Evolutionary conservation across 331 rosid genomes (phyloP), one percentile per base, ranked within the genome.

Genomic region (Phaseolus coccineus): DNA sequence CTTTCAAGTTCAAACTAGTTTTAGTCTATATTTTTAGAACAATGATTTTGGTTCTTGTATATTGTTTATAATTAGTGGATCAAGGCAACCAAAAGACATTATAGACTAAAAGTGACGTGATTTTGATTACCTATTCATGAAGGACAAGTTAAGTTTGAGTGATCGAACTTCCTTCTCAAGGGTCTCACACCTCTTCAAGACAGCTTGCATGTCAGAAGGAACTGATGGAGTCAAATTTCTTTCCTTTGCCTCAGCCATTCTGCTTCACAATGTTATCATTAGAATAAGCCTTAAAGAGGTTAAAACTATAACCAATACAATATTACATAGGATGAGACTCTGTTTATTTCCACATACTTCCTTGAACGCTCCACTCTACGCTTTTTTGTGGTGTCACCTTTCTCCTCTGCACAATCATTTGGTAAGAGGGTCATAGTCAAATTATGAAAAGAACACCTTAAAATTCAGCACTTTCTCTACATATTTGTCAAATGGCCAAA

Each of bases 181-280:
- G 79, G 44, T 91, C 44, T 94, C 98, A 42, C 98, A 94, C 33
- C 98, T 83, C 85, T 94, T 94, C 82, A 94, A 73, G 67, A 91
- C 83, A 53, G 96, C 90, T 81, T 94, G 97, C 87, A 92, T 85
- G 25, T 94, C 98, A 22, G 97, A 87, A 10, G 98, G 98, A 79
- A 89, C 80, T 58, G 89, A 73, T 11, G 97, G 98, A 42, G 92
- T 87, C 74, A 82, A 88, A 46, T 87, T 92, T 77, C 98, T 91
- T 74, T 90, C 98, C 88, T 94, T 94, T 77, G 97, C 98, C 84
- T 94, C 98, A 9, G 98, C 98, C 97, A 94, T 92, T 88, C 98
- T 94, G 80, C 85, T 74, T 66, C 57, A 55, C 79, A 82, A 75
- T 75, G 30, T 50, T 62, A n/a, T 74, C 80, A 56, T 74, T 82